Conservation (phyloP, 176 grass and related monocot species). For the Aegilops bicornis region DNA sequence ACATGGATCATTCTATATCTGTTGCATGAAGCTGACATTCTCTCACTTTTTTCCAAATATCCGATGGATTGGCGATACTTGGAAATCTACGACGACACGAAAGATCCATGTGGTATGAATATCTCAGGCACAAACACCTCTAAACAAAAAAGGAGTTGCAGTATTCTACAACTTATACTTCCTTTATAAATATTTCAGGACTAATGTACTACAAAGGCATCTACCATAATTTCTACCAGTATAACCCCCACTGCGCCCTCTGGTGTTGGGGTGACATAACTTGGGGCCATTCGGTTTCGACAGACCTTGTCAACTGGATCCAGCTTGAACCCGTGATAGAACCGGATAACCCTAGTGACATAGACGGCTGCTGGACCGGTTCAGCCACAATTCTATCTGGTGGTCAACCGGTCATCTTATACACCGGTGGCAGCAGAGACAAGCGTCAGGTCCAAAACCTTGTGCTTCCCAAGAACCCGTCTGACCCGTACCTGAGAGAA, state of each 20-base stretch:
- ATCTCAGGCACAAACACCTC: neutral
- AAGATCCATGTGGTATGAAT: neutral
- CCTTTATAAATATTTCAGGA: neutral
- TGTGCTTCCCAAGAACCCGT: neutral
- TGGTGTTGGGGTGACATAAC: neutral
- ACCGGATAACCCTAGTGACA: neutral
- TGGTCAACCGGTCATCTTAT: neutral
- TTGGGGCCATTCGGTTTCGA: neutral
- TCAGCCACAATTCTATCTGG: neutral
- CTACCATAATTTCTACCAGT: neutral
- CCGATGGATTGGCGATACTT: neutral
- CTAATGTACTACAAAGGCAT: neutral
- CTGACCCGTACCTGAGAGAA: neutral
- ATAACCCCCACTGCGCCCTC: neutral
- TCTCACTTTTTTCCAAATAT: neutral
- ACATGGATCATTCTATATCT: neutral
- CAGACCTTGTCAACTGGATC: neutral
- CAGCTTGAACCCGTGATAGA: neutral
- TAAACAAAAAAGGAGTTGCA: neutral
- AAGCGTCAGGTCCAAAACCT: neutral
- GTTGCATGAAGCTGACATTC: neutral
- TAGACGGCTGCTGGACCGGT: neutral
- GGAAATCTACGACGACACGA: neutral
- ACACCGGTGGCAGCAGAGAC: neutral
- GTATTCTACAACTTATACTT: neutral